Conservation (phyloP, 2,329 filamentous ascomycete species). For the Pestalotiopsis sp. region DNA sequence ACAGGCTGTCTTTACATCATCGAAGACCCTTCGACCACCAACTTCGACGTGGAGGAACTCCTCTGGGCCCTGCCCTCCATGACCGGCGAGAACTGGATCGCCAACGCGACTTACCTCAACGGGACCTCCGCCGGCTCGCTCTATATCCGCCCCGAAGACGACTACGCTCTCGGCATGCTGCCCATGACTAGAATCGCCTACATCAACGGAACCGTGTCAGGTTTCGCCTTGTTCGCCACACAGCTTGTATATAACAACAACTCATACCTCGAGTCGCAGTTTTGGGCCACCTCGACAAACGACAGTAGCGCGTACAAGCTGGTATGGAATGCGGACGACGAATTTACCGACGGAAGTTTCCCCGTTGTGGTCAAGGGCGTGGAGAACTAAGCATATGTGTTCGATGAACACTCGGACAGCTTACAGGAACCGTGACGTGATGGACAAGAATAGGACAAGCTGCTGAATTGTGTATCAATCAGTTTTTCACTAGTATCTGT, state of each 20-base stretch:
- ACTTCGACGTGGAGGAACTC: not conserved
- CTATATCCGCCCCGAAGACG: conserved; percentile 12
- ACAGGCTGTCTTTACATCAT: not conserved
- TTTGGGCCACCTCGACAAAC: conserved; percentile 19
- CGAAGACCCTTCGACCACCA: not conserved
- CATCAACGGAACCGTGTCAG: conserved; percentile 21
- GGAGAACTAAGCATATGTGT: not conserved
- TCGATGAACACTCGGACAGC: no score
- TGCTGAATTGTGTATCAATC: no score
- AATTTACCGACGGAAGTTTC: not conserved
- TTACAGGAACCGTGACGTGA: no score
- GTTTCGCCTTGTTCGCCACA: conserved; percentile 23
- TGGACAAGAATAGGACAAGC: no score
- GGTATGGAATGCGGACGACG: not conserved
- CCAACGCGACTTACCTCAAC: conserved; percentile 21
- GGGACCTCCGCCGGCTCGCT: conserved; percentile 20
- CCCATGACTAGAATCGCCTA: conserved; percentile 13
- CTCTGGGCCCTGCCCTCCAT: conserved; percentile 14
- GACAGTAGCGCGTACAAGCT: conserved; percentile 13
- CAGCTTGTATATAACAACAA: conserved; percentile 25
- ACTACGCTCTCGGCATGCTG: conserved; percentile 12
- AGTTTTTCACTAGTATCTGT: no score
- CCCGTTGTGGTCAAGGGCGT: not conserved
- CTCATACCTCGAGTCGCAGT: conserved; percentile 21
- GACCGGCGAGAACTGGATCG: conserved; percentile 23